Base-by-base conservation (phyloP, 2,329 filamentous ascomycete species). In the Pseudocercospora musae region DNA sequence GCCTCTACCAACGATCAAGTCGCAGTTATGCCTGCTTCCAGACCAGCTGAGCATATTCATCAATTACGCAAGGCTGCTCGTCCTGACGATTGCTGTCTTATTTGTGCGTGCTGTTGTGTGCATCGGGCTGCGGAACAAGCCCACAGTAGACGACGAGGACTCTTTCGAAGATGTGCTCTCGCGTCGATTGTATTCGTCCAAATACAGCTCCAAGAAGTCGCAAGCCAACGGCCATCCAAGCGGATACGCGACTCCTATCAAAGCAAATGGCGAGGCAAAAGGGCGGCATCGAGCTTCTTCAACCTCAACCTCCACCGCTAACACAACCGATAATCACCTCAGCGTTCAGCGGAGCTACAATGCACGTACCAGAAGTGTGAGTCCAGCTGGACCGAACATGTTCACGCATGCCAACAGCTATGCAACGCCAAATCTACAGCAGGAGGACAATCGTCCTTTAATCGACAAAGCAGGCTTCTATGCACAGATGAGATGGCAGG, bases 21-120 rank as follows among this genome's bases (percentile, higher is more conserved):
- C 91, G 0, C 91, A 96, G 67, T 84, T 98, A 2, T 99, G 95
- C 73, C 84, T 99, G 1, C 82, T 98, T 8, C 95, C 95, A 0
- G 92, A 94, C 75, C 92, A 97, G 75, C 81, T 97, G 10, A 84
- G 85, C 55, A 93, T 92, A 6, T 96, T 94, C 76, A 86, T 95
- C 64, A 84, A 85, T 60, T 99, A 99, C 73, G 85, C 82, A 33
- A 79, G 84, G 27, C 80, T 95, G 15, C 79, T 89, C 0, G 81
- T 73, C 8, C 61, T 86, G 42, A 87, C 84, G 0, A 59, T 87
- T 0, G 15, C 79, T 18, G 59, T 81, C 5, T 76, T 87, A 7
- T 58, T 80, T 25, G 62, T 80, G 15, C 78, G 81, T 48, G 80
- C 84, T 11, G 68, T 74, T 1, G 48, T 79, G 37, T n/a, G n/a